Conservation (phyloP, 345 rosid genomes). For the Zanthoxylum bungeanum region DNA sequence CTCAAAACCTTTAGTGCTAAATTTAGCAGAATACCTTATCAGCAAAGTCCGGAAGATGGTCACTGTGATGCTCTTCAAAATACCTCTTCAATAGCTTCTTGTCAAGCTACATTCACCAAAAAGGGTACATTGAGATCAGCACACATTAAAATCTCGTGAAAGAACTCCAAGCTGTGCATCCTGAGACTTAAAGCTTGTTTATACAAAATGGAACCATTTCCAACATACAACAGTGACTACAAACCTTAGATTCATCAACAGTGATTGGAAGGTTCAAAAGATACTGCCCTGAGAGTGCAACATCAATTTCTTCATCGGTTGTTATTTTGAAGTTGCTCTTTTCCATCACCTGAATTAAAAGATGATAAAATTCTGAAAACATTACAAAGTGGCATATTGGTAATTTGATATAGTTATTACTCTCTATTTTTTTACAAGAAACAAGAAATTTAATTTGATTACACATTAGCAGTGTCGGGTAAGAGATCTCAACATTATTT, state of each 20-base stretch:
- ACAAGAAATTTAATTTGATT: neutral
- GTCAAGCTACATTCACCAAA: slow-evolving; percentile 70
- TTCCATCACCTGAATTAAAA: slow-evolving; percentile 59
- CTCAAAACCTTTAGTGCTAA: neutral
- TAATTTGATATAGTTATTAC: neutral
- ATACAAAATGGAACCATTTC: slow-evolving; percentile 1
- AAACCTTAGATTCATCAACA: slow-evolving; percentile 91
- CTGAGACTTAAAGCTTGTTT: neutral
- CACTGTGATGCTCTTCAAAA: slow-evolving; percentile 66
- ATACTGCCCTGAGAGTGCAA: slow-evolving; percentile 89
- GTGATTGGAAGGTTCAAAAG: slow-evolving; percentile 86
- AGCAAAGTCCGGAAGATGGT: slow-evolving; percentile 72
- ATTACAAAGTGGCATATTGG: neutral
- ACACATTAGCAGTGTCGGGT: neutral
- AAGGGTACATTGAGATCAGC: slow-evolving; percentile 7
- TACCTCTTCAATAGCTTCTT: slow-evolving; percentile 63
- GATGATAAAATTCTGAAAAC: neutral
- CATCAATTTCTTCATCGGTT: slow-evolving; percentile 77
- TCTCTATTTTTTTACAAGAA: neutral
- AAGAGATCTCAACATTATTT: neutral
- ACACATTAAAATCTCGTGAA: neutral
- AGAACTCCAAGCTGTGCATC: neutral
- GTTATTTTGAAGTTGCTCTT: slow-evolving; percentile 91
- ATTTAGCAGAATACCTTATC: slow-evolving; percentile 59
- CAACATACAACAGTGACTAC: neutral